A percentile compares a stretch with the other conserved stretches of the same genome.
Evolutionary conservation across 495 filamentous ascomycete genomes (phyloP).

Genomic region (Bacidia rubella): DNA sequence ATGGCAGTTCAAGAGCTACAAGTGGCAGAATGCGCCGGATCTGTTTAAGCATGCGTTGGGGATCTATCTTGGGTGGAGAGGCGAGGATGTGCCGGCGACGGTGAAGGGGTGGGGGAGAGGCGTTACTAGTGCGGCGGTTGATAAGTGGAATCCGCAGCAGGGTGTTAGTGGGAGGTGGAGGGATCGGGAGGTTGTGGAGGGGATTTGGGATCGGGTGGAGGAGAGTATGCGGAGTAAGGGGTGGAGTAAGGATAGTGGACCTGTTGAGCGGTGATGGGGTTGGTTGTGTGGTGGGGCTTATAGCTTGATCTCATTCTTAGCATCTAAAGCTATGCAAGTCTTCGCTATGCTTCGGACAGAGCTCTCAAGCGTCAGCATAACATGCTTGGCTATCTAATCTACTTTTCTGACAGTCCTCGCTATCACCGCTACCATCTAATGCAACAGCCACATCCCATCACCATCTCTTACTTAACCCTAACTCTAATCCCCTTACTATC

Average conservation of each 20-base stretch:
- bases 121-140: slow-evolving; percentile 58
- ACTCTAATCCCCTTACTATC: slow-evolving; percentile 26
- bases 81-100: slow-evolving; percentile 61
- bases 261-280: slow-evolving; percentile 17
- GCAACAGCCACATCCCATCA: neutral
- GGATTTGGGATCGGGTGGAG: slow-evolving; percentile 84
- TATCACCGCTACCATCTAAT: no score
- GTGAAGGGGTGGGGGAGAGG: slow-evolving; percentile 77
- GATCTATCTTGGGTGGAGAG: slow-evolving; percentile 82
- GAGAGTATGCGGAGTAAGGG: slow-evolving; percentile 73
- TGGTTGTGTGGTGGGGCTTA: no score
- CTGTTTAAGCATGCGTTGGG: slow-evolving; percentile 80
- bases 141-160: slow-evolving; percentile 58
- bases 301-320: no score
- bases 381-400: no score
- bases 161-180: slow-evolving; percentile 56
- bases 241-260: slow-evolving; percentile 59
- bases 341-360: neutral
- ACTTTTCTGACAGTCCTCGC: no score
- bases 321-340: no score
- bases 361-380: neutral
- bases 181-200: slow-evolving; percentile 87
- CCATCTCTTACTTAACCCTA: neutral
- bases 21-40: slow-evolving; percentile 80
- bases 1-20: slow-evolving; percentile 98